Evolutionary conservation across 331 rosid species (phyloP).

Genomic region (Saraca asoca): DNA sequence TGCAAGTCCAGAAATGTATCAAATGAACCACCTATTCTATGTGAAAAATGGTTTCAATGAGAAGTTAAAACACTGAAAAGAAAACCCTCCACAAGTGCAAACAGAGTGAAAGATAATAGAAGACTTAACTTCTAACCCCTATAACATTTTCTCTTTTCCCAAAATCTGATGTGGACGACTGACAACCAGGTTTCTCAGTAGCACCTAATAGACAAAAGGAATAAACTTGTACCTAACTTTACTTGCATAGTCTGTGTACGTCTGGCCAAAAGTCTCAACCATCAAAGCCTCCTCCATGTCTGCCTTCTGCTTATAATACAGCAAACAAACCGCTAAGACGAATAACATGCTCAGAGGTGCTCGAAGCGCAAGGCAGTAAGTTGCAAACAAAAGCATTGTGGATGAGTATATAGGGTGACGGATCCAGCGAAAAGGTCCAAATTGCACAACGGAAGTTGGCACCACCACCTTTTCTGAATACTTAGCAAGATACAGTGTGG

Average conservation of each 20-base stretch:
- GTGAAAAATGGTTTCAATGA: no score
- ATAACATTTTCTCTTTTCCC: constrained; percentile 20
- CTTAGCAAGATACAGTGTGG: constrained; percentile 83
- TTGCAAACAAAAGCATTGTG: constrained; percentile 68
- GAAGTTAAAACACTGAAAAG: no score
- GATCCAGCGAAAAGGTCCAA: constrained; percentile 89
- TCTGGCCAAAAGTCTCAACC: constrained; percentile 80
- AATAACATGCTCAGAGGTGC: constrained; percentile 77
- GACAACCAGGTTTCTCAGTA: constrained; percentile 28
- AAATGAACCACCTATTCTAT: no score
- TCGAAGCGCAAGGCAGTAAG: constrained; percentile 70
- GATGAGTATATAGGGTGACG: constrained; percentile 93
- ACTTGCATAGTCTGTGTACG: constrained; percentile 69
- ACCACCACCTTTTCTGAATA: constrained; percentile 91
- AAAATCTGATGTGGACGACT: constrained; percentile 29
- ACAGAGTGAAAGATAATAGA: constrained; percentile 15
- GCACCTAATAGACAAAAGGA: constrained; percentile 72
- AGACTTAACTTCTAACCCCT: background rate
- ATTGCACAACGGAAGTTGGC: constrained; percentile 86
- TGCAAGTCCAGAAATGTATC: no score
- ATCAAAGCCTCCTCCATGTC: constrained; percentile 84
- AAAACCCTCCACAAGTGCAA: no score
- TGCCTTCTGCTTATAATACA: constrained; percentile 84
- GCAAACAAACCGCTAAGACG: constrained; percentile 62
- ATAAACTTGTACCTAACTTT: constrained; percentile 78